phyloP scores from a whole-genome alignment of 2,329 filamentous ascomycete species.

The Blastomyces gilchristii region DNA sequence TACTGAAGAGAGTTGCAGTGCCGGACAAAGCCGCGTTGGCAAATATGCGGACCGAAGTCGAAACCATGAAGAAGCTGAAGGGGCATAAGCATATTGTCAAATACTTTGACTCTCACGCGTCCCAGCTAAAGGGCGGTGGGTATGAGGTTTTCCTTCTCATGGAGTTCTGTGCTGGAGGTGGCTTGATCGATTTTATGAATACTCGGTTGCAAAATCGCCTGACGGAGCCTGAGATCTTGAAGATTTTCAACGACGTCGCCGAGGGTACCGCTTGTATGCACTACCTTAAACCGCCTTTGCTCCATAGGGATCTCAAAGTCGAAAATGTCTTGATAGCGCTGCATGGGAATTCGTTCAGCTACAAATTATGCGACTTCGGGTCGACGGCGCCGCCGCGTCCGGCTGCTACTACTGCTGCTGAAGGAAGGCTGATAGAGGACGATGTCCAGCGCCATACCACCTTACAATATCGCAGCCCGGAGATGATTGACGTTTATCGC shows the following conservation, averaged over 20 bases:
- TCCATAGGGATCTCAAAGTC: conserved; percentile 93
- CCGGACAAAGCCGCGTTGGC: conserved; percentile 90
- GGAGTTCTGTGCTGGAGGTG: conserved; percentile 92
- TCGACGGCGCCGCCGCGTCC: conserved; percentile 75
- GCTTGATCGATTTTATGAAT: conserved; percentile 99
- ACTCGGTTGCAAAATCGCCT: conserved; percentile 89
- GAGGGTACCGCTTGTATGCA: conserved; percentile 99
- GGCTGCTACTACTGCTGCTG: conserved; percentile 73
- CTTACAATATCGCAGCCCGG: conserved; percentile 90
- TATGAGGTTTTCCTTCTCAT: conserved; percentile 98
- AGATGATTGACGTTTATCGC: conserved; percentile 97
- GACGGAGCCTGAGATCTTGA: conserved; percentile 93
- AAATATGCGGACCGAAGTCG: conserved; percentile 95
- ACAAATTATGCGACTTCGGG: conserved; percentile 98
- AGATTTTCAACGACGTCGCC: conserved; percentile 91
- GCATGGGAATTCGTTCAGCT: conserved; percentile 56
- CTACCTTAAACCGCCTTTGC: conserved; percentile 83
- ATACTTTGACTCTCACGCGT: conserved; percentile 97
- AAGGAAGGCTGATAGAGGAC: conserved; percentile 88
- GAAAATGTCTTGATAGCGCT: conserved; percentile 89
- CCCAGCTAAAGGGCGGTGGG: conserved; percentile 79
- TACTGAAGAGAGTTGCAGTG: conserved; percentile 90
- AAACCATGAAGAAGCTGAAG: conserved; percentile 99
- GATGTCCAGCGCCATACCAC: conserved; percentile 96
- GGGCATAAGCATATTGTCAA: conserved; percentile 93